Percentiles rank a stretch among this genome's conserved stretches.
phyloP scores from a whole-genome alignment of 352 stramenopile genomes.

The Albugo candida region DNA sequence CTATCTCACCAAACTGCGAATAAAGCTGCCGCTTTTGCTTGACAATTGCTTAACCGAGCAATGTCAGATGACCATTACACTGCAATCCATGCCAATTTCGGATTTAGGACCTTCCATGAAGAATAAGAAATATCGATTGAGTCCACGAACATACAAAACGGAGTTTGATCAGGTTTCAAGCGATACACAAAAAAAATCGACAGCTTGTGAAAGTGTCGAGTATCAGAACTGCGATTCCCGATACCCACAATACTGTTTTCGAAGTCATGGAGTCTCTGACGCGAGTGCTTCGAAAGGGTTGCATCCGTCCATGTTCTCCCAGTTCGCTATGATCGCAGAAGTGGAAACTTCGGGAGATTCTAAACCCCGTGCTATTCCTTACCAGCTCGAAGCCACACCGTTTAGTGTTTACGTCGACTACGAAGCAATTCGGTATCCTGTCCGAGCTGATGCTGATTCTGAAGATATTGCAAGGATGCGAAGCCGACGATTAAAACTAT shows the following conservation, averaged over 20 bases:
- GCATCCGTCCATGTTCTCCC: conserved; percentile 2
- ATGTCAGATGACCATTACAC: neutral
- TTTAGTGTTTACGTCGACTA: neutral
- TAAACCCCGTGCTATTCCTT: neutral
- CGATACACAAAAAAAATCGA: too few species aligned
- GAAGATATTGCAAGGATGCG: too few species aligned
- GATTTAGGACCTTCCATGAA: conserved; percentile 2
- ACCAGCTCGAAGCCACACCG: neutral
- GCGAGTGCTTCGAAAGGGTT: neutral
- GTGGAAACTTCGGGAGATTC: neutral
- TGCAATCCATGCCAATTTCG: conserved; percentile 1
- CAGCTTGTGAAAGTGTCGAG: neutral
- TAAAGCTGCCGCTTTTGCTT: conserved; percentile 2
- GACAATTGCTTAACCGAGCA: neutral
- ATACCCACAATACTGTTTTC: conserved; percentile 1
- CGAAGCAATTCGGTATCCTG: too few species aligned
- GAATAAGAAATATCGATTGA: conserved; percentile 4
- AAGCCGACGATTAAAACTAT: too few species aligned
- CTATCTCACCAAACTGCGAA: neutral
- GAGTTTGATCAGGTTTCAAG: neutral
- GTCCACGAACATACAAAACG: conserved; percentile 1
- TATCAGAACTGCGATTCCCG: conserved; percentile 2
- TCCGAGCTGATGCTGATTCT: too few species aligned
- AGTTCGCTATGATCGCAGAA: conserved; percentile 1
- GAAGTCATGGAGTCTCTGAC: neutral